phyloP scores from a whole-genome alignment of 2,329 filamentous ascomycete genomes.

The Ophiostoma perfectum region DNA sequence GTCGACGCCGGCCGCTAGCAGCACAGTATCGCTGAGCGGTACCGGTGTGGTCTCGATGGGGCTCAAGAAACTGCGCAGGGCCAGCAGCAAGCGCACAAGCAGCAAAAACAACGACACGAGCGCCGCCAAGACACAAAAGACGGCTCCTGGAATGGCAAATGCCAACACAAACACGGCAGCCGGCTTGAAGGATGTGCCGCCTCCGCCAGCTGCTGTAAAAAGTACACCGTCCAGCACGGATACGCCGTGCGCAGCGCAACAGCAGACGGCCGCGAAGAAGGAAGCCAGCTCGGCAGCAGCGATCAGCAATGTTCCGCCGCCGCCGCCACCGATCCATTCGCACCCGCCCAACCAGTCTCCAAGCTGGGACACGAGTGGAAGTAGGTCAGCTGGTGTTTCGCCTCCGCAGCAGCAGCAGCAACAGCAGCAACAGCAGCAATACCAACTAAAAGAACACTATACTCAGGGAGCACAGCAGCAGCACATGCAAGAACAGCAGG shows the following conservation, averaged over 20 bases:
- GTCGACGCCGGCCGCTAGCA: not conserved
- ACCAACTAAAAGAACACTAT: not conserved
- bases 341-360: not conserved
- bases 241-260: too few species aligned
- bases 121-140: too few species aligned
- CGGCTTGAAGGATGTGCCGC: too few species aligned
- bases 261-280: not conserved
- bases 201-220: too few species aligned
- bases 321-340: not conserved
- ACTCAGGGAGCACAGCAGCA: not conserved
- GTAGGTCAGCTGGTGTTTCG: too few species aligned
- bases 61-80: not conserved
- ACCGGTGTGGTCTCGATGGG: not conserved
- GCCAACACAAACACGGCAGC: too few species aligned
- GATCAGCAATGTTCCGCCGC: not conserved
- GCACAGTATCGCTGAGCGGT: not conserved
- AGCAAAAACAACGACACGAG: not conserved
- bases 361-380: not conserved
- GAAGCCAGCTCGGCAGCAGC: not conserved
- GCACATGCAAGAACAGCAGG: not conserved
- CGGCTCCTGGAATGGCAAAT: too few species aligned
- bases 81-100: slow-evolving; percentile 1
- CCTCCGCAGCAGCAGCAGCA: not conserved
- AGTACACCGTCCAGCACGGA: too few species aligned
- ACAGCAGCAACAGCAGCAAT: not conserved